phyloP scores from a whole-genome alignment of 2,329 filamentous ascomycete genomes.

The Sarocladiaceae sp. region DNA sequence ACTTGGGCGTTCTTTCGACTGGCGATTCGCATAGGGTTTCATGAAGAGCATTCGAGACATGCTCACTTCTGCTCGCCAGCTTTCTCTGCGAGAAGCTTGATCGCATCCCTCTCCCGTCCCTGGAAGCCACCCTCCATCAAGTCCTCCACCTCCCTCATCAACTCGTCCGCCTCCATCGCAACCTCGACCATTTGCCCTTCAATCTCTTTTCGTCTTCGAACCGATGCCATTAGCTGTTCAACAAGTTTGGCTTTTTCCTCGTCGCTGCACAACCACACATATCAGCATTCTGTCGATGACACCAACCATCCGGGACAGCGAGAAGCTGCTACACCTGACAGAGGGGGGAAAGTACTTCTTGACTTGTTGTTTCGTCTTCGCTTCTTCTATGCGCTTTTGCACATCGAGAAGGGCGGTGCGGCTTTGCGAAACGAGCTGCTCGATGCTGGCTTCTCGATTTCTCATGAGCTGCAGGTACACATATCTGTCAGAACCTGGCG shows the following conservation, averaged over 20 bases:
- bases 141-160: slow-evolving; percentile 8
- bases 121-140: slow-evolving; percentile 10
- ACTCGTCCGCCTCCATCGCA: not conserved
- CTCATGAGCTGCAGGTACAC: slow-evolving; percentile 3
- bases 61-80: not conserved
- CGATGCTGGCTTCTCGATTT: slow-evolving; percentile 1
- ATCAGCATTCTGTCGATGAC: not conserved
- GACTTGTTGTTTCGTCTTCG: slow-evolving; percentile 1
- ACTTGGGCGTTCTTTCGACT: no score
- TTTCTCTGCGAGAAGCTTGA: not conserved
- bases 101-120: slow-evolving; percentile 6
- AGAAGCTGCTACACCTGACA: not conserved
- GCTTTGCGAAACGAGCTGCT: slow-evolving; percentile 2
- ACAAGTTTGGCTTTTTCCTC: slow-evolving; percentile 7
- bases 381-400: not conserved
- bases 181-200: slow-evolving; percentile 7
- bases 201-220: slow-evolving; percentile 7
- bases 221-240: not conserved
- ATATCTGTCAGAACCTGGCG: no score
- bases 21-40: no score
- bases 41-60: no score
- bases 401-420: not conserved
- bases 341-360: slow-evolving; percentile 3
- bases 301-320: not conserved
- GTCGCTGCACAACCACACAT: not conserved